Evolutionary conservation across 83 land plant species (phyloP).

Genomic region (Picea mariana): DNA sequence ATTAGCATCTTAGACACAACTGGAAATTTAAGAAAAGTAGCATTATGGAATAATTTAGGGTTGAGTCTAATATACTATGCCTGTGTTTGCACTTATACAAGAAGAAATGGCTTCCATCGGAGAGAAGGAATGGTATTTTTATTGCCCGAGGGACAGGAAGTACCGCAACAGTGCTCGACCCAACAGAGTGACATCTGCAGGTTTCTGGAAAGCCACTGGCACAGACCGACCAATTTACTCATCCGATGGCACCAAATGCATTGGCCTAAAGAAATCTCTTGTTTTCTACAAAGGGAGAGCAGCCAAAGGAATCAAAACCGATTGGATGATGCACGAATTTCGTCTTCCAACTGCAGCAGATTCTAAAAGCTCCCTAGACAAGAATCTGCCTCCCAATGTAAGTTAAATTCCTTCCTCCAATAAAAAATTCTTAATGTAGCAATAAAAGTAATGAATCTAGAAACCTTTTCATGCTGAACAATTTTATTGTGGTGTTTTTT

Average conservation of each 20-base stretch:
- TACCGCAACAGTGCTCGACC: conserved; percentile 69
- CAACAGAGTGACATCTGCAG: conserved; percentile 60
- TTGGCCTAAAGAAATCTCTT: conserved; percentile 69
- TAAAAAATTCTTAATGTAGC: too few relatives aligned
- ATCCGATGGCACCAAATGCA: conserved; percentile 51
- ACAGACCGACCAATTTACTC: conserved; percentile 70
- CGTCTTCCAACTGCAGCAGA: conserved; percentile 38
- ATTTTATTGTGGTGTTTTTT: too few relatives aligned
- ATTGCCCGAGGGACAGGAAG: conserved; percentile 64
- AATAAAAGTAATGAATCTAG: too few relatives aligned
- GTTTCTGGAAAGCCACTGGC: conserved; percentile 77
- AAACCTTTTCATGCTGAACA: too few relatives aligned
- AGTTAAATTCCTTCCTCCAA: too few relatives aligned
- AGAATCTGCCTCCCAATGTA: conserved; percentile 35
- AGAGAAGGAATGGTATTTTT: conserved; percentile 73
- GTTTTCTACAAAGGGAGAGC: conserved; percentile 69
- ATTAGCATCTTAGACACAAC: too few relatives aligned
- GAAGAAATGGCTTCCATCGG: conserved; percentile 45
- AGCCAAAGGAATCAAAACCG: conserved; percentile 60
- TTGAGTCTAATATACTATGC: too few relatives aligned
- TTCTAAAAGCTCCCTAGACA: conserved; percentile 29
- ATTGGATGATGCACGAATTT: conserved; percentile 85
- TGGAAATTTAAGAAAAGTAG: too few relatives aligned
- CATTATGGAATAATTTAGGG: too few relatives aligned
- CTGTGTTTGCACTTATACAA: background rate